Conservation (phyloP, 345 rosid species). For the Lepidium aucheri region DNA sequence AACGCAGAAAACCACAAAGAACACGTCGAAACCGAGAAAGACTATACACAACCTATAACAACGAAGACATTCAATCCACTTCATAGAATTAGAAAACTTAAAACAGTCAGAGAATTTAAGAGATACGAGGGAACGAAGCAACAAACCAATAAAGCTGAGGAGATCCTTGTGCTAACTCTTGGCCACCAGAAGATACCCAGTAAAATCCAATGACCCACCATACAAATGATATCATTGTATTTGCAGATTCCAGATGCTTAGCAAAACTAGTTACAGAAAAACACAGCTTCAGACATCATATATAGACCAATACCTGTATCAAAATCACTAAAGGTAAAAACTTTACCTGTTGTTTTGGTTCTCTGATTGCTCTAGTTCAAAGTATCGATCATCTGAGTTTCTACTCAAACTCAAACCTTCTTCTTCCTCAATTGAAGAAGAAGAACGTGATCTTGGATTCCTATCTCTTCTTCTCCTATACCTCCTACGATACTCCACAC, state of each 20-base stretch:
- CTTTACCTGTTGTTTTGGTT: conserved; percentile 53
- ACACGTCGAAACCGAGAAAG: conserved; percentile 91
- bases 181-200: conserved; percentile 93
- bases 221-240: conserved; percentile 86
- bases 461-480: conserved; percentile 31
- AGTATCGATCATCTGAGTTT: conserved; percentile 41
- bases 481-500: conserved; percentile 67
- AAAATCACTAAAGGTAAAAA: not conserved
- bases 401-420: conserved; percentile 37
- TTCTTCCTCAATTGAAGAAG: conserved; percentile 29
- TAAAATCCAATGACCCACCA: conserved; percentile 99
- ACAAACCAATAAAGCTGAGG: conserved; percentile 83
- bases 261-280: conserved; percentile 33
- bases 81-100: not conserved
- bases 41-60: conserved; percentile 77
- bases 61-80: not conserved
- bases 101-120: not conserved
- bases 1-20: conserved; percentile 92
- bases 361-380: conserved; percentile 44
- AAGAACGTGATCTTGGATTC: conserved; percentile 20
- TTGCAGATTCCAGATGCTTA: conserved; percentile 92
- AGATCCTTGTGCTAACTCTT: conserved; percentile 54
- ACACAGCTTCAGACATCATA: conserved; percentile 6
- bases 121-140: not conserved
- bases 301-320: not conserved